Percentiles rank a stretch among this genome's conserved stretches.
These are phyloP conservation scores for Colletotrichum orbiculare DNA, from an alignment of 2,329 filamentous ascomycete species.

Conservation along the genomic window DNA sequence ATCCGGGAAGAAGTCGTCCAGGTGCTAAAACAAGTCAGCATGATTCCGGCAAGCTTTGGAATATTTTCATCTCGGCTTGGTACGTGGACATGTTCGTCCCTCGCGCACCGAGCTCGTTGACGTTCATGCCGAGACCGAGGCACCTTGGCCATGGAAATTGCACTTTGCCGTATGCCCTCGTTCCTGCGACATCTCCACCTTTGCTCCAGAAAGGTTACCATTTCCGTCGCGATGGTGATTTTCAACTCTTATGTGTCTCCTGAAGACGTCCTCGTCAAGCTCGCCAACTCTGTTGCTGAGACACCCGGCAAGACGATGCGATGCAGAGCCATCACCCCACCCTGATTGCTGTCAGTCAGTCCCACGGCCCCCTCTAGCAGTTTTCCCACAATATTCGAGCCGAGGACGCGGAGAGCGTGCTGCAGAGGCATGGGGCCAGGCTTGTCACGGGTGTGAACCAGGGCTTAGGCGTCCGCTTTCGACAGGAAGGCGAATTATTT, in stretches of 20 bases:
- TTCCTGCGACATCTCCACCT: not conserved
- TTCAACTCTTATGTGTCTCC: accelerated
- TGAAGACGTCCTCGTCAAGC: not conserved
- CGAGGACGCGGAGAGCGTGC: not conserved
- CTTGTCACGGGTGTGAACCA: not conserved
- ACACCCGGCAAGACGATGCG: not conserved
- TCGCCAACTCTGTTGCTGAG: not conserved
- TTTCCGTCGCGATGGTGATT: not conserved
- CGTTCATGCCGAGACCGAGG: not conserved
- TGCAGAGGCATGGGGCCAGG: slow-evolving; percentile 2
- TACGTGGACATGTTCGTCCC: not conserved
- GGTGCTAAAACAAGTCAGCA: not conserved
- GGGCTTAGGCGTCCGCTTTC: not conserved
- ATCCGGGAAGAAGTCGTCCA: slow-evolving; percentile 4
- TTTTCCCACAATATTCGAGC: not conserved
- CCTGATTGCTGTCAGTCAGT: not conserved
- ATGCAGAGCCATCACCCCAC: not conserved
- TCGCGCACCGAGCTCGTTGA: not conserved
- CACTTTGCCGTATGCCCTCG: not conserved
- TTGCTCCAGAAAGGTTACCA: not conserved
- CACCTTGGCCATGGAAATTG: not conserved
- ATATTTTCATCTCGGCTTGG: not conserved
- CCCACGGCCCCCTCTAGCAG: not conserved
- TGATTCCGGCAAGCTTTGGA: not conserved
- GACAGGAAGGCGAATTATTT: not conserved